Base-by-base conservation (phyloP, 371 early-diverging fungal species). In the Syncephalis fuscata region DNA sequence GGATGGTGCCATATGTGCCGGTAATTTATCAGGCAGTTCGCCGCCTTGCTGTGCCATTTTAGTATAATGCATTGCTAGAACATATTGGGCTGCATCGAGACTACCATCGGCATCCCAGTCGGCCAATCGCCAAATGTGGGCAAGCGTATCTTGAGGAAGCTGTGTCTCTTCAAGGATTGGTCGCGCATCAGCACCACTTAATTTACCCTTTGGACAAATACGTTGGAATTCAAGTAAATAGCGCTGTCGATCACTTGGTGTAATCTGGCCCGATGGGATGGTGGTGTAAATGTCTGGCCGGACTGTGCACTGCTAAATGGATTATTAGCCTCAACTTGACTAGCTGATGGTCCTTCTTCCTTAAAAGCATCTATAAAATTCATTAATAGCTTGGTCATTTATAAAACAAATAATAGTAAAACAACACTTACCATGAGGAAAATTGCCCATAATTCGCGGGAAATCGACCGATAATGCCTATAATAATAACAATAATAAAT, bases 71-170 rank as follows among this genome's bases (percentile, higher is more conserved):
- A 80, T 72, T 0, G 78, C 76, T 32, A 81, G 71, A 17, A 70
- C 63, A 51, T 78, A 83, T 49, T 83, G 81, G 39, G 79, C 78
- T 27, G 68, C 44, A 48, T 77, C 77, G 65, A 83, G 56, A 44
- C 75, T 78, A 0, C 84, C 84, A 54, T 83, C 79, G 26, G 62
- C 54, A 44, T 75, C 78, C 65, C 74, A 76, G 45, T 83, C 84
- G 8, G 82, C 63, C 15, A 83, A 51, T 21, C 67, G 52, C 84
- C 84, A 83, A 5, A 83, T 60, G 42, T 76, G 71, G 15, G 76
- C 80, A 32, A 83, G 60, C 11, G 63, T 51, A 36, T 68, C 67
- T 36, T 57, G 68, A 1, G 72, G 69, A 2, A 83, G 53, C 1
- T 77, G 76, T 8, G 73, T 73, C 36, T 72, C 68, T 56, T 73